Conservation (phyloP, 441 rosid species). For the Pelargonium citronellum region DNA sequence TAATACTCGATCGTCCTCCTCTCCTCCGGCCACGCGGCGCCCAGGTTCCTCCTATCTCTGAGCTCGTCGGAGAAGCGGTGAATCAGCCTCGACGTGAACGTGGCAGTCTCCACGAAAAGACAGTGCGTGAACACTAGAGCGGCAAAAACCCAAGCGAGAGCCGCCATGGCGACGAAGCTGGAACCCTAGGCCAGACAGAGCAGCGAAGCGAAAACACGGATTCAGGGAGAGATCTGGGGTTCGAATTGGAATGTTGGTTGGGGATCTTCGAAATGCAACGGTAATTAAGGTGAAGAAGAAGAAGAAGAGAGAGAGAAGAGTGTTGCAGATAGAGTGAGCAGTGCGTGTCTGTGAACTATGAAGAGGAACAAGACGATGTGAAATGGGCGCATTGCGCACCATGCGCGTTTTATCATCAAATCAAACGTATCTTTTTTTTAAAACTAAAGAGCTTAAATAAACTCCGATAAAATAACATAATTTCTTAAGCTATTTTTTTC, state of each 20-base stretch:
- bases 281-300: background rate
- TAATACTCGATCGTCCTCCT: conserved; percentile 49
- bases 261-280: conserved; percentile 1
- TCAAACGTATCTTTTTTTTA: background rate
- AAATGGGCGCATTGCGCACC: background rate
- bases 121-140: conserved; percentile 17
- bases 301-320: background rate
- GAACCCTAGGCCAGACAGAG: background rate
- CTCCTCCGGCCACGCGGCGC: conserved; percentile 42
- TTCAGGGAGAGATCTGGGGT: conserved; percentile 11
- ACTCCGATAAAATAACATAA: too few relatives aligned
- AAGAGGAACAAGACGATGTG: conserved; percentile 1
- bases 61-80: conserved; percentile 70
- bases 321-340: background rate
- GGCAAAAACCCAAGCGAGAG: conserved; percentile 30
- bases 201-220: background rate
- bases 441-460: too few relatives aligned
- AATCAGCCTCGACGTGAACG: conserved; percentile 51
- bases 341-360: background rate
- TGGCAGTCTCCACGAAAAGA: conserved; percentile 20
- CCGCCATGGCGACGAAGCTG: conserved; percentile 30
- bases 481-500: too few relatives aligned
- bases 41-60: conserved; percentile 23
- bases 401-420: too few relatives aligned
- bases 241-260: background rate